Conservation (phyloP, 176 grass and related monocot genomes). For the Tillandsia fasciculata region DNA sequence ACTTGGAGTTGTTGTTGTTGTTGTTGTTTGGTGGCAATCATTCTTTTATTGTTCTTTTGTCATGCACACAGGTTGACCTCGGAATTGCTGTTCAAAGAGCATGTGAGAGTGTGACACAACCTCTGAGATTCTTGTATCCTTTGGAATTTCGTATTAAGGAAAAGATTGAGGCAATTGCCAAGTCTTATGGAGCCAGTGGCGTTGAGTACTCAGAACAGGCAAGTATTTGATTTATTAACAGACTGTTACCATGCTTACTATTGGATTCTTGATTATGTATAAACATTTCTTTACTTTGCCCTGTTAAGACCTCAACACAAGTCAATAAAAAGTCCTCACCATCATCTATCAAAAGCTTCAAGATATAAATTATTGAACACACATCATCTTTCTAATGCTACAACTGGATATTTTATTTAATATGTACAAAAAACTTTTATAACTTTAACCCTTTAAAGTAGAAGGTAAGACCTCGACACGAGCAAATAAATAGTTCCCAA, state of each 20-base stretch:
- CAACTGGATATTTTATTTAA: not conserved
- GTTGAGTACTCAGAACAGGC: constrained; percentile 95
- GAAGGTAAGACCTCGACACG: not conserved
- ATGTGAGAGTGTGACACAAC: constrained; percentile 67
- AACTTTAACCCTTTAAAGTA: not conserved
- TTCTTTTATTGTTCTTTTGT: not conserved
- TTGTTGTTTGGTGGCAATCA: not conserved
- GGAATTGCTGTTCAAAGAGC: constrained; percentile 79
- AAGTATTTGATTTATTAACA: not conserved
- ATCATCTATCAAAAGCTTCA: too few relatives aligned
- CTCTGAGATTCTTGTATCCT: constrained; percentile 81
- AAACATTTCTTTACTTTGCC: too few relatives aligned
- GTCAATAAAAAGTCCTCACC: too few relatives aligned
- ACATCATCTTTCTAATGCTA: not conserved
- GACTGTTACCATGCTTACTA: not conserved
- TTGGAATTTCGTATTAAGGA: constrained; percentile 78
- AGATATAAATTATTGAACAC: too few relatives aligned
- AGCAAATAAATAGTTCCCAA: too few relatives aligned
- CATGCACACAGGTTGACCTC: constrained; percentile 66
- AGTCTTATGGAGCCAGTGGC: constrained; percentile 72
- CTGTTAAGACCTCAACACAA: too few relatives aligned
- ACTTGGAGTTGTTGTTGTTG: not conserved
- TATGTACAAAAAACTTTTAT: not conserved
- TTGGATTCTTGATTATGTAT: too few relatives aligned
- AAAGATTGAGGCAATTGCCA: constrained; percentile 90